These are phyloP conservation scores for Solanum piurae DNA, from an alignment of 257 asterid genomes.

Conservation along the genomic window DNA sequence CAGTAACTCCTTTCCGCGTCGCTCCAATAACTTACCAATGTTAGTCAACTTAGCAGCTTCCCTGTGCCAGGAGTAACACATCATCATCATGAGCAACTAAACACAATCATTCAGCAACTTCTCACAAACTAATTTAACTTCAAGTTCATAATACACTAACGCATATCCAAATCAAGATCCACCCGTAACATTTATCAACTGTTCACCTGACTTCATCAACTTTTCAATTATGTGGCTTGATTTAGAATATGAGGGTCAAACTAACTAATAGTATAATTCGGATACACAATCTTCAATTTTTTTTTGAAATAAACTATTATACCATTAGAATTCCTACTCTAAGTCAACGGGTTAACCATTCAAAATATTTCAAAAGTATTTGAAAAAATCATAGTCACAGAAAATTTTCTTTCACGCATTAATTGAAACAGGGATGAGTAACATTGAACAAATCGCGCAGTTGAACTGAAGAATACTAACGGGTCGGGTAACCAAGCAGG, in stretches of 20 bases:
- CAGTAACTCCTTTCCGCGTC: slow-evolving; percentile 52
- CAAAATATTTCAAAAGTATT: background rate
- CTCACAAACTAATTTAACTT: background rate
- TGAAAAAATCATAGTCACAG: background rate
- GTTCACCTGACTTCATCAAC: background rate
- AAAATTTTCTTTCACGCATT: background rate
- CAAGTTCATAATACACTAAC: background rate
- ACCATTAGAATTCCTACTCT: background rate
- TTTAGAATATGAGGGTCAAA: background rate
- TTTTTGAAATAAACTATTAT: background rate
- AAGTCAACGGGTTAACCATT: background rate
- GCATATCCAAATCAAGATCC: background rate
- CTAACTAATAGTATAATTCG: background rate
- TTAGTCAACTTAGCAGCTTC: slow-evolving; percentile 50
- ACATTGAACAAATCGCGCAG: background rate
- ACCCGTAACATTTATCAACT: background rate
- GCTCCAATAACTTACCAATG: slow-evolving; percentile 71
- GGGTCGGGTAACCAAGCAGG: slow-evolving; percentile 82
- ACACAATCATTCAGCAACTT: background rate
- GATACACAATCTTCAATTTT: background rate
- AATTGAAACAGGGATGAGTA: background rate
- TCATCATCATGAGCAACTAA: background rate
- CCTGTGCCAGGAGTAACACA: slow-evolving; percentile 22
- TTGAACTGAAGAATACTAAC: slow-evolving; percentile 22
- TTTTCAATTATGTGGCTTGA: background rate